Evolutionary conservation across 2,329 filamentous ascomycete genomes (phyloP), one percentile per base, ranked within the genome.

Genomic region (Ophiognomonia clavigignenti-juglandacearum): DNA sequence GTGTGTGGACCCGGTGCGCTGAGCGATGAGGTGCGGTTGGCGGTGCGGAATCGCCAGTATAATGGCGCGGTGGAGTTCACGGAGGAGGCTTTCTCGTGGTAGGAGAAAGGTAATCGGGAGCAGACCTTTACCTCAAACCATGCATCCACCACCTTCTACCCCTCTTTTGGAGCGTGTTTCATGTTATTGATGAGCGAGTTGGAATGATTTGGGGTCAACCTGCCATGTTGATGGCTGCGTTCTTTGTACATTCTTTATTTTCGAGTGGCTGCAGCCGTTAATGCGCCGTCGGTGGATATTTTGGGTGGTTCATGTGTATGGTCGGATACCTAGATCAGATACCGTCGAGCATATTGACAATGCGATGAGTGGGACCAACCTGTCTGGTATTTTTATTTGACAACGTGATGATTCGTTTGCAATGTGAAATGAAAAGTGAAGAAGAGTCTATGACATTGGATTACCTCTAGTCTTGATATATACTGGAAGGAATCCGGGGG

Each of bases 1-100:
- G 86, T 89, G 3, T 91, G 86, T 58, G 87, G 87, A 13, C 84
- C 84, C 4, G 86, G 86, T 43, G 75, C 78, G 10, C 70, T 92
- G 43, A 85, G 83, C 52, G 86, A 92, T 57, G 86, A 90, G 65
- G 85, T 91, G 34, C 73, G 86, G 44, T 71, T 73, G 44, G 82
- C 82, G 11, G 83, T 86, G 38, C 74, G 86, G 50, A 73, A 72
- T 43, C 74, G 81, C 56, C 82, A 87, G 62, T 74, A 82, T 53
- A 66, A 74, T 39, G 82, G 80, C 54, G 80, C 80, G 50, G 81
- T 91, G 45, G 86, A 91, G 60, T 89, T 91, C 63, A 76, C 86
- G 51, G 86, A 92, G 67, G 86, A 91, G 64, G 83, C 85, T 4
- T 92, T 91, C 67, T 74, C 74, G 3, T 79, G 75, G 75, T 79